These are phyloP conservation scores for Rhizopus sp. DNA, from an alignment of 371 early-diverging fungal species.

Conservation along the genomic window DNA sequence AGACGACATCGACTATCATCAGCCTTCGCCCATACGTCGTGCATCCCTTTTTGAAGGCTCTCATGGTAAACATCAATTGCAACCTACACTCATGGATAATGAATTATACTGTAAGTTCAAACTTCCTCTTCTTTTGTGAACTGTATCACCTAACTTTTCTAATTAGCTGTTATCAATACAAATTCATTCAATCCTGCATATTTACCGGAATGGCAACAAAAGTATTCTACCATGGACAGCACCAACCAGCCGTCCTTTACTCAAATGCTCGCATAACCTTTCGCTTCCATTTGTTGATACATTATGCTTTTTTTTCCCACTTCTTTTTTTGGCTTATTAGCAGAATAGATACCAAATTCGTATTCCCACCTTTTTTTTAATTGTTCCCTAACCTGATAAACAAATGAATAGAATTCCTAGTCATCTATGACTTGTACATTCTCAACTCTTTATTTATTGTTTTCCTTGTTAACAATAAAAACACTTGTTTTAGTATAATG, in stretches of 20 bases:
- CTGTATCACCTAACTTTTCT: neutral
- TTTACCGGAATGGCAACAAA: neutral
- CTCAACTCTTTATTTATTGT: too few relatives aligned
- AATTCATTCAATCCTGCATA: conserved; percentile 2
- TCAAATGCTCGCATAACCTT: neutral
- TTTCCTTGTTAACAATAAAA: too few relatives aligned
- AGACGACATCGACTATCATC: conserved; percentile 16
- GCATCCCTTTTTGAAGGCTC: neutral
- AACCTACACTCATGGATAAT: conserved; percentile 1
- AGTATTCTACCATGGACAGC: neutral
- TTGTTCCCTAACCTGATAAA: too few relatives aligned
- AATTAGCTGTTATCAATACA: conserved; percentile 3
- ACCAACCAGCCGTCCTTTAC: neutral
- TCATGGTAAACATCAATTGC: neutral
- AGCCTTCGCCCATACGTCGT: too few relatives aligned
- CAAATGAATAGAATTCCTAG: too few relatives aligned
- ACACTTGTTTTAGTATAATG: too few relatives aligned
- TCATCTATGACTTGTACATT: too few relatives aligned
- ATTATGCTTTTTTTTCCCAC: too few relatives aligned
- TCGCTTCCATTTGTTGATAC: neutral
- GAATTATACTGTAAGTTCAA: conserved; percentile 12
- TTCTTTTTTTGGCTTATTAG: too few relatives aligned
- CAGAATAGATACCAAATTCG: too few relatives aligned
- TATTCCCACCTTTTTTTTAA: too few relatives aligned
- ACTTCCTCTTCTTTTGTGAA: neutral